phyloP scores from a whole-genome alignment of 345 rosid species.

The Murraya koenigii region DNA sequence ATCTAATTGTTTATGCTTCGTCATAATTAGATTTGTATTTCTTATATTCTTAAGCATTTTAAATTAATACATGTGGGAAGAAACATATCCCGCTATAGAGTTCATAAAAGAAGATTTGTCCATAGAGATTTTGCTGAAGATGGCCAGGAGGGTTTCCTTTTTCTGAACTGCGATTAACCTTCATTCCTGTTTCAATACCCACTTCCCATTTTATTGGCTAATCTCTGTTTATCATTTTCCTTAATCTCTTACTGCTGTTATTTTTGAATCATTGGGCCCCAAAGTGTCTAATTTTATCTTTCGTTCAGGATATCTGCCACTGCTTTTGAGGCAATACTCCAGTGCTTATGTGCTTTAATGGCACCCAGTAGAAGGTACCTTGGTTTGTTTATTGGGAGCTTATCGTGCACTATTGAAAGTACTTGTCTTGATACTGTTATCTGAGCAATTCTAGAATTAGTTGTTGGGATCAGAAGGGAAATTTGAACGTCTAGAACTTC shows the following conservation, averaged over 20 bases:
- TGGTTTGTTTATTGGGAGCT: constrained; percentile 76
- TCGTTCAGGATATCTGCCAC: constrained; percentile 81
- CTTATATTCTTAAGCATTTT: constrained; percentile 24
- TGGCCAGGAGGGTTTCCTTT: constrained; percentile 19
- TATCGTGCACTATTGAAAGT: constrained; percentile 33
- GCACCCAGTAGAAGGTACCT: constrained; percentile 98
- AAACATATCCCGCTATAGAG: constrained; percentile 8
- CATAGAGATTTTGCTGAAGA: constrained; percentile 16
- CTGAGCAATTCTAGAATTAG: background rate
- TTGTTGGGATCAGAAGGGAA: background rate
- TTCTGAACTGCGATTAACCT: constrained; percentile 1
- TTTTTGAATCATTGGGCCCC: constrained; percentile 29
- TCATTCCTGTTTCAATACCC: background rate
- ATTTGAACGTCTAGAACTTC: background rate
- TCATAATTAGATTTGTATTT: constrained; percentile 15
- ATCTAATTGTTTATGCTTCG: constrained; percentile 13
- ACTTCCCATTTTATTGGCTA: background rate
- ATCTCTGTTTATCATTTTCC: background rate
- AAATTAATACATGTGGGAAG: constrained; percentile 13
- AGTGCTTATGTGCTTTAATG: constrained; percentile 74
- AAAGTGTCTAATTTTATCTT: constrained; percentile 71
- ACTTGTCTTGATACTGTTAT: constrained; percentile 15
- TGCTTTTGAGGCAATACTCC: constrained; percentile 76
- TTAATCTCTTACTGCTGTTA: background rate
- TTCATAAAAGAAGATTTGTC: constrained; percentile 17